Conservation (phyloP, 2,329 filamentous ascomycete species). For the Aspergillus sp. region DNA sequence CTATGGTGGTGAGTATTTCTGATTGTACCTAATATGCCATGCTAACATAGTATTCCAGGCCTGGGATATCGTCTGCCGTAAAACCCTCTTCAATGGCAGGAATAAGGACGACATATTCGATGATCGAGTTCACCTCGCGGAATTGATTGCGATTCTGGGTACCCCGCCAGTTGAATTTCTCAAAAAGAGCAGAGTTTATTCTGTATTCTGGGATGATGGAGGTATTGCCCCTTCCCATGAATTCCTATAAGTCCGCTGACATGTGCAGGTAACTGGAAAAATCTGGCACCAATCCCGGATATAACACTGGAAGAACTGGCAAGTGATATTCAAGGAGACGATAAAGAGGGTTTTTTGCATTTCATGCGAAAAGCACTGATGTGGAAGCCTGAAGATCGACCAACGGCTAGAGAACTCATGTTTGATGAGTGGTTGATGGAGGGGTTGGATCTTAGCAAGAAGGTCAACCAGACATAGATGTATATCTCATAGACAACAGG, state of each 20-base stretch:
- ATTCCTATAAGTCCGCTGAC: too few species aligned
- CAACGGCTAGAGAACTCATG: not conserved
- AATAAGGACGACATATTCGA: too few species aligned
- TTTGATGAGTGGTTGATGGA: not conserved
- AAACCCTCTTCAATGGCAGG: conserved; percentile 4
- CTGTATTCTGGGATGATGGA: too few species aligned
- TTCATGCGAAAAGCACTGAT: conserved; percentile 14
- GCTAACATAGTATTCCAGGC: conserved; percentile 1
- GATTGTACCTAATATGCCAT: too few species aligned
- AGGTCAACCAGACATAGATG: too few species aligned
- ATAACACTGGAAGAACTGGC: conserved; percentile 10
- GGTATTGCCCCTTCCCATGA: too few species aligned
- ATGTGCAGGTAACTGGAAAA: conserved; percentile 13
- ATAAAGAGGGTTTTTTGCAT: conserved; percentile 18
- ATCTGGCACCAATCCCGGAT: conserved; percentile 10
- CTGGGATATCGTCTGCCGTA: conserved; percentile 10
- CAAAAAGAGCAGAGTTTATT: too few species aligned
- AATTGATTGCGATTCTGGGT: too few species aligned
- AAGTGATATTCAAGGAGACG: conserved; percentile 14
- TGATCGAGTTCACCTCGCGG: too few species aligned
- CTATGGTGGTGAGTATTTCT: conserved; percentile 15
- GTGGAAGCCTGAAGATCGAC: not conserved
- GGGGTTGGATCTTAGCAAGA: too few species aligned
- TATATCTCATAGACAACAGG: too few species aligned
- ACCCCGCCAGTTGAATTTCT: too few species aligned